Evolutionary conservation across 345 rosid species (phyloP).

Genomic region (Salix koriyanagi): DNA sequence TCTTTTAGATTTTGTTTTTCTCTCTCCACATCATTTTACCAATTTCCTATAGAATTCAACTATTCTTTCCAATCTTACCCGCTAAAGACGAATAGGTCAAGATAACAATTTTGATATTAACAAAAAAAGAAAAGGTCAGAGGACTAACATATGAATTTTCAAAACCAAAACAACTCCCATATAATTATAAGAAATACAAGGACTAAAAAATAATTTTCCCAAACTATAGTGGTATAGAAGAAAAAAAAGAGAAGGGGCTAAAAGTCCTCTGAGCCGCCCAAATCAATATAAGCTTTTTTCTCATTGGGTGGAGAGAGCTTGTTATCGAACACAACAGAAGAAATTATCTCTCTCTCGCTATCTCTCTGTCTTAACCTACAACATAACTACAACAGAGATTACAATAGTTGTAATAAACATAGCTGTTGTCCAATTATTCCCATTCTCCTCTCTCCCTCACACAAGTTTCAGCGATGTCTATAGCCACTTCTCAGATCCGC

Average conservation of each 20-base stretch:
- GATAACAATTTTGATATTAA: too few relatives aligned
- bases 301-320: background rate
- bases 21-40: too few relatives aligned
- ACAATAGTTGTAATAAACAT: background rate
- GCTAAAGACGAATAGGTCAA: too few relatives aligned
- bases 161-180: too few relatives aligned
- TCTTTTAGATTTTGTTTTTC: too few relatives aligned
- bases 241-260: background rate
- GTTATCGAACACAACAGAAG: background rate
- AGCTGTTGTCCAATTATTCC: background rate
- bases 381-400: background rate
- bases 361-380: background rate
- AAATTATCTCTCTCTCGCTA: background rate
- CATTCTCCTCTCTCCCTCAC: background rate
- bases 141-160: too few relatives aligned
- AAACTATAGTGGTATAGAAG: background rate
- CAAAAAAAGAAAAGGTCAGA: too few relatives aligned
- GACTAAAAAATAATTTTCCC: background rate
- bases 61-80: too few relatives aligned
- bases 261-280: background rate
- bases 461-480: conserved; percentile 5
- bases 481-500: conserved; percentile 36
- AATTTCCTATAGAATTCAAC: too few relatives aligned
- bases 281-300: background rate
- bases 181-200: background rate